phyloP scores from a whole-genome alignment of 1,284 basidiomycete genomes.

The Cryptococcus sp. region DNA sequence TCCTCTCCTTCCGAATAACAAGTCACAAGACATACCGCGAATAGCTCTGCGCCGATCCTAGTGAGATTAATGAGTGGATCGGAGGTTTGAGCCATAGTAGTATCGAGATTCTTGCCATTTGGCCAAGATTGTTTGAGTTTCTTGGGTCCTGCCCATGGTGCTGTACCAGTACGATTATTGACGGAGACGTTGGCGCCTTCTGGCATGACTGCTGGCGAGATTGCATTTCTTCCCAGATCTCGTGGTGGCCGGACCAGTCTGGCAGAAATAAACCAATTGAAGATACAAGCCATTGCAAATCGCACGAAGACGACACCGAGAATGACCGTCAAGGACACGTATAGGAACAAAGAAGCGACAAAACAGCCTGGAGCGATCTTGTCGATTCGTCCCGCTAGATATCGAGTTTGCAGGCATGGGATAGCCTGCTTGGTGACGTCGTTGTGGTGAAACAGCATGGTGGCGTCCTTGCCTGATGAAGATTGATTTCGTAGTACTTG shows the following conservation, averaged over 20 bases:
- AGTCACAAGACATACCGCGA: slow-evolving; percentile 90
- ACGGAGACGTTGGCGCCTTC: slow-evolving; percentile 88
- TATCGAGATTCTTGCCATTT: slow-evolving; percentile 52
- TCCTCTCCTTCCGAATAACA: slow-evolving; percentile 97
- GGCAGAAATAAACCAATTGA: slow-evolving; percentile 90
- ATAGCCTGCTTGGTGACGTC: slow-evolving; percentile 63
- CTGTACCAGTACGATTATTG: slow-evolving; percentile 81
- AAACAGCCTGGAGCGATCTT: slow-evolving; percentile 96
- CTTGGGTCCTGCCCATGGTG: slow-evolving; percentile 70
- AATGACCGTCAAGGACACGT: slow-evolving; percentile 86
- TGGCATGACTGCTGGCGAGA: slow-evolving; percentile 92
- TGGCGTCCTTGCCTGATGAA: slow-evolving; percentile 78
- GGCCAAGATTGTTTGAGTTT: slow-evolving; percentile 14
- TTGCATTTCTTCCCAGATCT: slow-evolving; percentile 64
- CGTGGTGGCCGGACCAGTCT: slow-evolving; percentile 69
- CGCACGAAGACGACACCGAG: slow-evolving; percentile 83
- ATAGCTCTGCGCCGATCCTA: slow-evolving; percentile 88
- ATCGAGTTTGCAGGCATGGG: slow-evolving; percentile 75
- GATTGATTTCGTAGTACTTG: slow-evolving; percentile 58
- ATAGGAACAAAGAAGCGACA: slow-evolving; percentile 82
- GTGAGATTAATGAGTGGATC: slow-evolving; percentile 55
- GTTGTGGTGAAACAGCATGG: slow-evolving; percentile 72
- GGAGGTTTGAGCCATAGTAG: slow-evolving; percentile 50
- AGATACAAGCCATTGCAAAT: slow-evolving; percentile 93
- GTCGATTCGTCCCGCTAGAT: slow-evolving; percentile 91